Percentiles rank a stretch among this genome's conserved stretches.
Conservation (phyloP, 2,329 filamentous ascomycete species). For the Byssoonygena ceratinophila region DNA sequence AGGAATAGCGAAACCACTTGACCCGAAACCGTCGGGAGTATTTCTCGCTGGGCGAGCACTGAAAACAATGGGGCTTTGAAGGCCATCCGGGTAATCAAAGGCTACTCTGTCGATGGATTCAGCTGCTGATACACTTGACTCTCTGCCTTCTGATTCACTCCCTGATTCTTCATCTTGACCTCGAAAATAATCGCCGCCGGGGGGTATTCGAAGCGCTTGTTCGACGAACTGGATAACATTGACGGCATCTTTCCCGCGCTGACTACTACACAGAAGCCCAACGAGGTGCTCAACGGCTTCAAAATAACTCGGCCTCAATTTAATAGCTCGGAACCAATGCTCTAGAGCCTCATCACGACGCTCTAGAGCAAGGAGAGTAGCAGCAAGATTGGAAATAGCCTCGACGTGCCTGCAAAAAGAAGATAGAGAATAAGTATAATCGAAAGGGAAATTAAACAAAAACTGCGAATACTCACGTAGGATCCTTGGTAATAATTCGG, state of each 20-base stretch:
- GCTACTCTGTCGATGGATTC: conserved; percentile 47
- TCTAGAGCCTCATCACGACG: conserved; percentile 73
- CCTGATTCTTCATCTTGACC: conserved; percentile 49
- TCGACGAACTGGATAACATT: conserved; percentile 80
- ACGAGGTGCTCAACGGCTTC: conserved; percentile 94
- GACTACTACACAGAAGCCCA: conserved; percentile 69
- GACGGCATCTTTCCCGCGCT: conserved; percentile 74
- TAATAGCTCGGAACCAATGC: conserved; percentile 77
- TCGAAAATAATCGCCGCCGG: conserved; percentile 40
- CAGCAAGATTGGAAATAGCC: conserved; percentile 85
- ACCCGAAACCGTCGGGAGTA: conserved; percentile 50
- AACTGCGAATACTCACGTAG: conserved; percentile 35
- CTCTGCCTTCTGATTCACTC: conserved; percentile 45
- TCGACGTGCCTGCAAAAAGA: conserved; percentile 62
- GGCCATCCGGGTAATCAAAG: conserved; percentile 47
- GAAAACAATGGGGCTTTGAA: conserved; percentile 23
- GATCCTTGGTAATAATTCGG: conserved; percentile 48
- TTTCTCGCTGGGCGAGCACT: conserved; percentile 24
- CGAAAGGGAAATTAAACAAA: conserved; percentile 4
- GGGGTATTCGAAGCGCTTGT: conserved; percentile 49
- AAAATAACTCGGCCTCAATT: conserved; percentile 73
- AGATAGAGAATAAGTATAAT: conserved; percentile 21
- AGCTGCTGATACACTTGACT: conserved; percentile 42
- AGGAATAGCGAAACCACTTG: conserved; percentile 74
- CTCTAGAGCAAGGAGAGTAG: conserved; percentile 73